Percentiles rank a stretch among this genome's conserved stretches.
Evolutionary conservation across 2,329 filamentous ascomycete genomes (phyloP).

Genomic region (Drechslerella dactyloides): DNA sequence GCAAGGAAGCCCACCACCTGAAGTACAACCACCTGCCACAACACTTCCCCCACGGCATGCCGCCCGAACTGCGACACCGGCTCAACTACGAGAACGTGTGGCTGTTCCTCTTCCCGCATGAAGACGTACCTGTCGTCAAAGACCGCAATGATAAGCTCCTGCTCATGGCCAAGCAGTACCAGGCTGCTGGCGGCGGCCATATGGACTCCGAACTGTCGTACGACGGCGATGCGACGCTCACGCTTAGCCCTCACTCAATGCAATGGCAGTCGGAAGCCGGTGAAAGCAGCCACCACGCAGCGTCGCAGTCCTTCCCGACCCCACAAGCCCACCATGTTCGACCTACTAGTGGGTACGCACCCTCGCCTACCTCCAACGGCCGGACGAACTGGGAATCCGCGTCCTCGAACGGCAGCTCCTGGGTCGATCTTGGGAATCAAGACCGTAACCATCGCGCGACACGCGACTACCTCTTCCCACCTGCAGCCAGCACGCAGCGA

Average conservation of each 20-base stretch:
- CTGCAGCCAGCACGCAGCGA: background rate
- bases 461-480: constrained; percentile 12
- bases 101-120: constrained; percentile 26
- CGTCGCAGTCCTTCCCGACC: background rate
- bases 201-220: background rate
- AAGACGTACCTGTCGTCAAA: constrained; percentile 19
- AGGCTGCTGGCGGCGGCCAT: background rate
- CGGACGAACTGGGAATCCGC: constrained; percentile 20
- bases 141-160: constrained; percentile 33
- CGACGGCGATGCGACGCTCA: constrained; percentile 12
- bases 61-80: constrained; percentile 20
- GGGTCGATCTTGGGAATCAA: constrained; percentile 5
- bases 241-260: constrained; percentile 26
- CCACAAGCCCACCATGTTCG: constrained; percentile 22
- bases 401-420: constrained; percentile 14
- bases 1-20: constrained; percentile 40
- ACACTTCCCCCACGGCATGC: constrained; percentile 32
- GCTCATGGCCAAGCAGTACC: constrained; percentile 30
- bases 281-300: constrained; percentile 14
- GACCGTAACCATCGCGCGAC: background rate
- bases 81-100: constrained; percentile 40
- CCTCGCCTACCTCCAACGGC: constrained; percentile 14
- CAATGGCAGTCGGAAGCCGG: constrained; percentile 10
- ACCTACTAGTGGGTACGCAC: background rate
- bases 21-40: constrained; percentile 39